These are phyloP conservation scores for Digitaria exilis DNA, from an alignment of 202 grass and related monocot genomes.

Conservation along the genomic window DNA sequence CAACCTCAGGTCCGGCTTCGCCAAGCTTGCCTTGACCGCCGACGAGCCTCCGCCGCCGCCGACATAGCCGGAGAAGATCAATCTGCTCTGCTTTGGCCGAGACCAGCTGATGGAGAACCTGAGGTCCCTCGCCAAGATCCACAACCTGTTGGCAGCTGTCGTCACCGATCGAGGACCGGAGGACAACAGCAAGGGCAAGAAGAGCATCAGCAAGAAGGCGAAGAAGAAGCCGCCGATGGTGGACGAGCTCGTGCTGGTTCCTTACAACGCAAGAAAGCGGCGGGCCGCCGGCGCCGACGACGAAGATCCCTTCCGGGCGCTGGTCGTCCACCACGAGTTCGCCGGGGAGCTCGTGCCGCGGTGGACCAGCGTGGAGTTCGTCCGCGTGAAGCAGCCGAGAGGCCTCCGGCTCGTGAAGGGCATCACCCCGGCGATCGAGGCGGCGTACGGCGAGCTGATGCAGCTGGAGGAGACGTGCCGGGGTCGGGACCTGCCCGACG, in stretches of 20 bases:
- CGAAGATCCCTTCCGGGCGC: not conserved
- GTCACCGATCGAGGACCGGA: not conserved
- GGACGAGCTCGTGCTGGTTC: not conserved
- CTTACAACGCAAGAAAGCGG: not conserved
- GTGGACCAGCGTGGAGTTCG: not conserved
- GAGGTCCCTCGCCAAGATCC: not conserved
- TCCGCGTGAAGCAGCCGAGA: not conserved
- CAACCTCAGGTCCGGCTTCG: not conserved
- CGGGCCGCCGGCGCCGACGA: not conserved
- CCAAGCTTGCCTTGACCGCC: not conserved
- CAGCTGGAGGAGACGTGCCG: not conserved
- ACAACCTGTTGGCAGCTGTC: not conserved
- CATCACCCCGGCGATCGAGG: not conserved
- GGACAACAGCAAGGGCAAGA: not conserved
- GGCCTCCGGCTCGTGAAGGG: not conserved
- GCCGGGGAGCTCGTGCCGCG: not conserved
- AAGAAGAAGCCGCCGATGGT: not conserved
- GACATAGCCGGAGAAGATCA: not conserved
- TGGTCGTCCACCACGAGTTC: not conserved
- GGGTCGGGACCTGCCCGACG: not conserved
- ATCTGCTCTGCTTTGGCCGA: not conserved
- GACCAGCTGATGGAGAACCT: constrained; percentile 11
- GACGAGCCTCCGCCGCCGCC: not conserved
- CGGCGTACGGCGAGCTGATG: not conserved
- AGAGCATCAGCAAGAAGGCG: no score